Conservation (phyloP, 164 flowering plant species). For the Warburgia ugandensis region DNA sequence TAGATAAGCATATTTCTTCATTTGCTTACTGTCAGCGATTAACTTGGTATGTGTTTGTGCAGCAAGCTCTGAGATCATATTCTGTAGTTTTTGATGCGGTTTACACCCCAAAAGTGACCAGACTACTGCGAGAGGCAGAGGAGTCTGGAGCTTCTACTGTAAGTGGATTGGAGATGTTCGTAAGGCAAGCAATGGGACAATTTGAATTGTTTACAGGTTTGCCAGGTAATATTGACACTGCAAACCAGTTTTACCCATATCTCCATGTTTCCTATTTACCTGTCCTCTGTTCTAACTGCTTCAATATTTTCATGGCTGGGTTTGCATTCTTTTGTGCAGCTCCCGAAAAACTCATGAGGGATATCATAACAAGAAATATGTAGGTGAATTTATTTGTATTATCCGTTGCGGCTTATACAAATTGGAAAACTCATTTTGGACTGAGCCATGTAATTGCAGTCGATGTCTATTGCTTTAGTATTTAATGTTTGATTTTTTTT, state of each 20-base stretch:
- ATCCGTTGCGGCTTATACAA: not conserved
- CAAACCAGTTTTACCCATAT: not conserved
- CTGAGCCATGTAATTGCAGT: not conserved
- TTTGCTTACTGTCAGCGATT: not conserved
- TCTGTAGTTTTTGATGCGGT: conserved; percentile 87
- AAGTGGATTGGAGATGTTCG: conserved; percentile 83
- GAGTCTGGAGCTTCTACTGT: conserved; percentile 68
- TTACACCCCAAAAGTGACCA: conserved; percentile 87
- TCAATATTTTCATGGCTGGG: not conserved
- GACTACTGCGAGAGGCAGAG: conserved; percentile 78
- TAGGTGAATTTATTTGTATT: not conserved
- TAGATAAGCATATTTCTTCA: no score
- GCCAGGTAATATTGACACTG: conserved; percentile 50
- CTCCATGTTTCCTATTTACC: not conserved
- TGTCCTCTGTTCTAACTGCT: not conserved
- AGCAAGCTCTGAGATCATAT: conserved; percentile 63
- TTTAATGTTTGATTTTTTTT: not conserved
- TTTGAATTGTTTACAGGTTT: conserved; percentile 84
- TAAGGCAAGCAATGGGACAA: conserved; percentile 86
- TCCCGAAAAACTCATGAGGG: conserved; percentile 14
- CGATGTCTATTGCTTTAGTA: not conserved
- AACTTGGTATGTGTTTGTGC: conserved; percentile 13
- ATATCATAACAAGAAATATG: conserved; percentile 5
- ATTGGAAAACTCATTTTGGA: not conserved
- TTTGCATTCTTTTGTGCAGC: conserved; percentile 9